phyloP scores from a whole-genome alignment of 1,284 basidiomycete genomes.

The Kwoniella shivajii region DNA sequence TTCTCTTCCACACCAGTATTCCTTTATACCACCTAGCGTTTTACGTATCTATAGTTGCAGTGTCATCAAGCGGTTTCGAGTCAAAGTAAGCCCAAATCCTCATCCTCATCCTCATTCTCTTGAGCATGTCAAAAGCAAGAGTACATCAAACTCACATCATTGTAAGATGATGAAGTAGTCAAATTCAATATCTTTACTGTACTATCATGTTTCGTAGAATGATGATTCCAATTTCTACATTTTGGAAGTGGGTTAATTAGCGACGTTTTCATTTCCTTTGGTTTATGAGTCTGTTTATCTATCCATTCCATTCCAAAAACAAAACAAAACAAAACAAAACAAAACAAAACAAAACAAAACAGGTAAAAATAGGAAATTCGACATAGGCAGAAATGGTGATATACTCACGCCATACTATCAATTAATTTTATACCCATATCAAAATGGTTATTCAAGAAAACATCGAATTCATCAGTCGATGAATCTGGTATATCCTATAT shows the following conservation, averaged over 20 bases:
- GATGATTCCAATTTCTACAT: slow-evolving; percentile 35
- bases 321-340: no score
- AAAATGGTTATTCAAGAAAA: slow-evolving; percentile 39
- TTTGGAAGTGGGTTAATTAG: no score
- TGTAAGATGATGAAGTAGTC: slow-evolving; percentile 19
- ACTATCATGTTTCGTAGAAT: slow-evolving; percentile 28
- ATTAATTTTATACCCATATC: slow-evolving; percentile 28
- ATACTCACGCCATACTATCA: slow-evolving; percentile 38
- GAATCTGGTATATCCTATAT: slow-evolving; percentile 38
- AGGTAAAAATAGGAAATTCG: no score
- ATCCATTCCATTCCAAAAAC: no score
- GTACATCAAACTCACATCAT: slow-evolving; percentile 11
- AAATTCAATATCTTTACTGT: slow-evolving; percentile 34
- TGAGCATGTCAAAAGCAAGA: not conserved
- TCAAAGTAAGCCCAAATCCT: not conserved
- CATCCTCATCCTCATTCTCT: not conserved
- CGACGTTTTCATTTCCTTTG: no score
- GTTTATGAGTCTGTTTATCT: no score
- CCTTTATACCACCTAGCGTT: slow-evolving; percentile 31
- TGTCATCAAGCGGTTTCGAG: not conserved
- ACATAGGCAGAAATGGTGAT: no score
- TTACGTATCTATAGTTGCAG: slow-evolving; percentile 28
- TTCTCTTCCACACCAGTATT: slow-evolving; percentile 42
- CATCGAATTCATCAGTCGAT: slow-evolving; percentile 26
- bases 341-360: no score